Percentiles rank a stretch among this genome's conserved stretches.
phyloP scores from a whole-genome alignment of 768 basidiomycete genomes.

The Gloeostereum incarnatum region DNA sequence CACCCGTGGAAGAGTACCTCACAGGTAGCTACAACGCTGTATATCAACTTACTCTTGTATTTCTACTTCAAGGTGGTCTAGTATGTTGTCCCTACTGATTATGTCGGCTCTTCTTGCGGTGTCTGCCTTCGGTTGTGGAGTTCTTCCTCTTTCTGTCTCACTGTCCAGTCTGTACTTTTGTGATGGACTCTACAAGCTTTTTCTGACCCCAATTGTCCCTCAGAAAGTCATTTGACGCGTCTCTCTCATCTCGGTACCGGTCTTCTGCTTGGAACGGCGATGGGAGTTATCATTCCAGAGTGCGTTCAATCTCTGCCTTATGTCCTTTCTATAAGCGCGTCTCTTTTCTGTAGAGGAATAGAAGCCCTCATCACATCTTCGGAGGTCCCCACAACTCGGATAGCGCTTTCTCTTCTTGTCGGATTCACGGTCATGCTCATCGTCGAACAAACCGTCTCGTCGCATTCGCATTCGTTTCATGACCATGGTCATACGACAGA shows the following conservation, averaged over 20 bases:
- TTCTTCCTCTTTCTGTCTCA: constrained; percentile 64
- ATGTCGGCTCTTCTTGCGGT: constrained; percentile 58
- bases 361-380: constrained; percentile 41
- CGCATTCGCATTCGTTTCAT: constrained; percentile 31
- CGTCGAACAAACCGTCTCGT: constrained; percentile 53
- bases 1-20: too few species aligned
- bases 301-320: constrained; percentile 28
- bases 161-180: constrained; percentile 49
- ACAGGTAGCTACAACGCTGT: too few species aligned
- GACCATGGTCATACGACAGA: constrained; percentile 23
- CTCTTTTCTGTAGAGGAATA: constrained; percentile 46
- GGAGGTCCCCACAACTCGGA: constrained; percentile 36
- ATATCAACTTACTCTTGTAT: too few species aligned
- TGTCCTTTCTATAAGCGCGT: too few species aligned
- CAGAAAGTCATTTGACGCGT: constrained; percentile 32
- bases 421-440: constrained; percentile 61
- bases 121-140: constrained; percentile 60
- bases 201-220: constrained; percentile 8
- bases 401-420: constrained; percentile 54
- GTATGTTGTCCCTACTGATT: constrained; percentile 31
- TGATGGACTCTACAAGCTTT: background rate
- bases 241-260: constrained; percentile 64
- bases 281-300: constrained; percentile 93
- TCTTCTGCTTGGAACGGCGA: constrained; percentile 78
- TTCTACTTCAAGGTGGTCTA: background rate